A percentile compares a stretch with the other conserved stretches of the same genome.
Conservation (phyloP, 2,329 filamentous ascomycete species). For the Hawksworthiomyces lignivorus region DNA sequence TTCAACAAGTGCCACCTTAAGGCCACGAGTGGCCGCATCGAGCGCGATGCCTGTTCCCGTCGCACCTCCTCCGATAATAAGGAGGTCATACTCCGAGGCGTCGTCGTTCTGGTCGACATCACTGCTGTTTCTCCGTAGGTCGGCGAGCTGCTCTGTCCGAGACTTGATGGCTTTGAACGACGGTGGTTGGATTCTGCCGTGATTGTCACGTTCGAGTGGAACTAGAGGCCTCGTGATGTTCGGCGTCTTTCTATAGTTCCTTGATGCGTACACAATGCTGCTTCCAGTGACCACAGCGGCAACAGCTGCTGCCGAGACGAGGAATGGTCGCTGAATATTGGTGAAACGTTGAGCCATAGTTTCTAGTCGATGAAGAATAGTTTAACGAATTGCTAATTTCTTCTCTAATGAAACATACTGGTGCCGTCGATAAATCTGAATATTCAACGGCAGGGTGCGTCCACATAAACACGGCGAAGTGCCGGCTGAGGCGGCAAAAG, state of each 20-base stretch:
- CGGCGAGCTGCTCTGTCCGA: slow-evolving; percentile 9
- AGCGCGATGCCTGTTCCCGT: slow-evolving; percentile 75
- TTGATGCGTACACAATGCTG: slow-evolving; percentile 1
- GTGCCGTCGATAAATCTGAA: too few species aligned
- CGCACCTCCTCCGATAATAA: slow-evolving; percentile 72
- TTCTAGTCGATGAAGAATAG: too few species aligned
- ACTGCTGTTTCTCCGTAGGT: background rate
- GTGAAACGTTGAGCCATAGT: slow-evolving; percentile 7
- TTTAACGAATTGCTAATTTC: too few species aligned
- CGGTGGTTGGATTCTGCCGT: slow-evolving; percentile 7
- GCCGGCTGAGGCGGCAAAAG: too few species aligned
- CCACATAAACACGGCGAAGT: too few species aligned
- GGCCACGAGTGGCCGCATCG: slow-evolving; percentile 68
- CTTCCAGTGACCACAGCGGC: slow-evolving; percentile 7
- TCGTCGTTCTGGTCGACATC: slow-evolving; percentile 14
- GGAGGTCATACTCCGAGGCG: slow-evolving; percentile 60
- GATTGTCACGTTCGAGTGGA: slow-evolving; percentile 8
- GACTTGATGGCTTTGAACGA: slow-evolving; percentile 6
- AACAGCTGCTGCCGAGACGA: slow-evolving; percentile 7
- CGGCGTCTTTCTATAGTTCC: background rate
- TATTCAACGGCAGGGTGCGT: too few species aligned
- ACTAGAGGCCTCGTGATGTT: slow-evolving; percentile 4
- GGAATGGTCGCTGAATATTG: slow-evolving; percentile 5
- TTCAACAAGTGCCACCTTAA: slow-evolving; percentile 75
- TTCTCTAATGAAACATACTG: too few species aligned